phyloP scores from a whole-genome alignment of 2,329 filamentous ascomycete species.

The Stenocarpella maydis region DNA sequence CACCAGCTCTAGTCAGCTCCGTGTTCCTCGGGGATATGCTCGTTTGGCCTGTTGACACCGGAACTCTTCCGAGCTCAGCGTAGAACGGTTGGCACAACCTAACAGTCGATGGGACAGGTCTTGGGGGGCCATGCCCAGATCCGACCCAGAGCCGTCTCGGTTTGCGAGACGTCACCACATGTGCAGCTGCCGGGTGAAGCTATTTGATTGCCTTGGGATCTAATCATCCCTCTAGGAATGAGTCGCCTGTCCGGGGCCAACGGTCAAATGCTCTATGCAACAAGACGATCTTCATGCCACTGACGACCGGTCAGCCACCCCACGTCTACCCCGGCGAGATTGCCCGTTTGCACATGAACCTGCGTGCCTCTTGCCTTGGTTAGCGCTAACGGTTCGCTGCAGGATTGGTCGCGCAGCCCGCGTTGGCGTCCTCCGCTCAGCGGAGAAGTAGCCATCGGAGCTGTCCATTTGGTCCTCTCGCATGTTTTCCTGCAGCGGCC shows the following conservation, averaged over 20 bases:
- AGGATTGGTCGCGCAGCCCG: slow-evolving; percentile 29
- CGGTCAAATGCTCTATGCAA: background rate
- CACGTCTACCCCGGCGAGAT: slow-evolving; percentile 10
- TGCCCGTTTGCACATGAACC: slow-evolving; percentile 20
- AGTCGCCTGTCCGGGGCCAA: background rate
- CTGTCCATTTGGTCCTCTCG: slow-evolving; percentile 18
- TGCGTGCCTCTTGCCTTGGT: slow-evolving; percentile 25
- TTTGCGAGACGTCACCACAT: background rate
- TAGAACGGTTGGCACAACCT: background rate
- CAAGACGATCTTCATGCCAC: slow-evolving; percentile 13
- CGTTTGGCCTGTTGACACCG: background rate
- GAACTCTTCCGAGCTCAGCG: background rate
- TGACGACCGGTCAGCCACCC: slow-evolving; percentile 18
- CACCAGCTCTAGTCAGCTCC: background rate
- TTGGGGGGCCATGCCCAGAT: no score
- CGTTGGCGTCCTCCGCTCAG: slow-evolving; percentile 25
- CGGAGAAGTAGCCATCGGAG: slow-evolving; percentile 25
- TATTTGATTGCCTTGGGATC: background rate
- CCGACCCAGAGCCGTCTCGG: no score
- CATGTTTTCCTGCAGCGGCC: slow-evolving; percentile 22
- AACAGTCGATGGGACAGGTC: background rate
- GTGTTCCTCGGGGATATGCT: background rate
- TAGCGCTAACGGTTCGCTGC: slow-evolving; percentile 35
- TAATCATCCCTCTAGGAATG: slow-evolving; percentile 1
- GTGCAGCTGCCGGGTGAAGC: background rate